These are phyloP conservation scores for Marasmius tenuissimus DNA, from an alignment of 1,284 basidiomycete species.

Conservation along the genomic window DNA sequence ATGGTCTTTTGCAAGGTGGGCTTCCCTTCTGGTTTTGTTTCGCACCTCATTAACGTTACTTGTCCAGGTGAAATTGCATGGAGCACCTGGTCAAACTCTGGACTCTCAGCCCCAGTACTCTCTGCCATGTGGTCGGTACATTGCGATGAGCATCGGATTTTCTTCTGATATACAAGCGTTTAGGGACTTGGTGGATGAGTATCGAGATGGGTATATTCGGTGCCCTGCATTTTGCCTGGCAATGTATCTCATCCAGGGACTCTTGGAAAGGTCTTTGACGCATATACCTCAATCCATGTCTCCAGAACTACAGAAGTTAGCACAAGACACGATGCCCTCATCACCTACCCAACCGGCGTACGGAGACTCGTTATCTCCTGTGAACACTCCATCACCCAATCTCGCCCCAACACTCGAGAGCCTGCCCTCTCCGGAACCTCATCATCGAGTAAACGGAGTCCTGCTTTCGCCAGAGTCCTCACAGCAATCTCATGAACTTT, in stretches of 20 bases:
- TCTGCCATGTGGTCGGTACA: slow-evolving; percentile 8
- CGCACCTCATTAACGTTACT: not conserved
- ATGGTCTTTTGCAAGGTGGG: slow-evolving; percentile 43
- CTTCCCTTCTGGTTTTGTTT: not conserved
- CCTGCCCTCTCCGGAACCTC: too few relatives aligned
- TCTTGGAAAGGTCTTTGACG: slow-evolving; percentile 6
- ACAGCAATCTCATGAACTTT: too few relatives aligned
- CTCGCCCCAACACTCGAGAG: not conserved
- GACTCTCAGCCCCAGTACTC: slow-evolving; percentile 3
- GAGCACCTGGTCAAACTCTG: slow-evolving; percentile 10
- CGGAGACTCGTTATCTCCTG: not conserved
- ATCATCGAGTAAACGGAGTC: too few relatives aligned
- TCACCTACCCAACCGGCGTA: not conserved
- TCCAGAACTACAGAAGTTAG: not conserved
- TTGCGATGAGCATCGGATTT: not conserved
- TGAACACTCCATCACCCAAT: not conserved
- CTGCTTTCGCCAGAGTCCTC: too few relatives aligned
- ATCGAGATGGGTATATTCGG: not conserved
- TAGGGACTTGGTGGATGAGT: slow-evolving; percentile 12
- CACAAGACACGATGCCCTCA: not conserved
- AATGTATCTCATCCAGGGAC: slow-evolving; percentile 12
- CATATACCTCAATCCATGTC: slow-evolving; percentile 4
- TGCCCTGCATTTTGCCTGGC: slow-evolving; percentile 9
- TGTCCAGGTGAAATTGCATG: slow-evolving; percentile 7
- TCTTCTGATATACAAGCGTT: not conserved